phyloP scores from a whole-genome alignment of 345 rosid species.

The Psidium guajava region DNA sequence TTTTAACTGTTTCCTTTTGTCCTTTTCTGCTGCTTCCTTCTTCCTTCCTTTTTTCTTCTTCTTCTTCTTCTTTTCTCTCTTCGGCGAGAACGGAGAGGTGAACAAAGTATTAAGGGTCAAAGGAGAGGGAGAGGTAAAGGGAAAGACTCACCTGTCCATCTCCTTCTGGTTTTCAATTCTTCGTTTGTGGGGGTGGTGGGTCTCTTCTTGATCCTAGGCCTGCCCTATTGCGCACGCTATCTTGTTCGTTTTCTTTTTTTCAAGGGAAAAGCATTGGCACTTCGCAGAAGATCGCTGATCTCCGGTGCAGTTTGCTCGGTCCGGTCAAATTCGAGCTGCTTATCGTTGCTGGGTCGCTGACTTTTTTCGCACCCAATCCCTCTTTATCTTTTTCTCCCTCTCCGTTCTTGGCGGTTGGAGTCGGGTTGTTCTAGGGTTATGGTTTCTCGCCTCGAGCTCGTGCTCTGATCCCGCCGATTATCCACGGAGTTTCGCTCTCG shows the following conservation, averaged over 20 bases:
- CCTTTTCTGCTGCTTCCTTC: background rate
- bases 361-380: background rate
- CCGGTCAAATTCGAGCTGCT: background rate
- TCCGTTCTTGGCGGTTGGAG: background rate
- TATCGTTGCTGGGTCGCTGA: background rate
- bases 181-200: background rate
- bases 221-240: background rate
- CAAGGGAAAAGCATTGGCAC: background rate
- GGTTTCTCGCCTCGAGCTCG: constrained; percentile 3
- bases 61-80: background rate
- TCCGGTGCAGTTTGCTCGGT: background rate
- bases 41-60: too few relatives aligned
- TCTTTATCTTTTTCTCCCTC: background rate
- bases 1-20: background rate
- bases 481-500: constrained; percentile 51
- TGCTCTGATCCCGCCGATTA: constrained; percentile 7
- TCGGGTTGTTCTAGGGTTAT: constrained; percentile 1
- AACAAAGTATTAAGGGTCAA: background rate
- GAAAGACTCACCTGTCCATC: background rate
- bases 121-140: background rate
- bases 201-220: background rate
- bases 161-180: background rate
- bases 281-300: background rate
- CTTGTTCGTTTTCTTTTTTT: background rate
- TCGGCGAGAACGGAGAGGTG: background rate